phyloP scores from a whole-genome alignment of 2,329 filamentous ascomycete species.

The Aspergillus pseudoglaucus region DNA sequence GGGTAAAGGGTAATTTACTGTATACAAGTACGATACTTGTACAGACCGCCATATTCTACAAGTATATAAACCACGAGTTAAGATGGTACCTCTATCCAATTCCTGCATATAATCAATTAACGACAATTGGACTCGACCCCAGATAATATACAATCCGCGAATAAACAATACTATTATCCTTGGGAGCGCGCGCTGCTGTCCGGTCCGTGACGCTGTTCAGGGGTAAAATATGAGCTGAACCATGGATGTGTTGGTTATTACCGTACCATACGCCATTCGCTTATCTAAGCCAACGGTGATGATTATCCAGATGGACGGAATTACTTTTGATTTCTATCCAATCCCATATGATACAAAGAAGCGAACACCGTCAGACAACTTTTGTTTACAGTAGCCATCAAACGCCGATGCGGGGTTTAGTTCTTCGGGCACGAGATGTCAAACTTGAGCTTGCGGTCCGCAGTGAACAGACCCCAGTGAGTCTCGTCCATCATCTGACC shows the following conservation, averaged over 20 bases:
- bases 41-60: not conserved
- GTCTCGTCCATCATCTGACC: slow-evolving; percentile 58
- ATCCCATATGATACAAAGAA: not conserved
- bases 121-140: not conserved
- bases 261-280: slow-evolving; percentile 6
- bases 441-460: slow-evolving; percentile 54
- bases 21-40: not conserved
- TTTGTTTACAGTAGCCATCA: no score
- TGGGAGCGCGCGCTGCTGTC: slow-evolving; percentile 4
- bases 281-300: slow-evolving; percentile 1
- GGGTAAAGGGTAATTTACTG: slow-evolving; percentile 9
- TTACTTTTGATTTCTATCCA: not conserved
- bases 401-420: no score
- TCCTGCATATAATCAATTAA: not conserved
- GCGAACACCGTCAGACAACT: no score
- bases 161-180: no score
- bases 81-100: not conserved
- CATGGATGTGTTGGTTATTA: slow-evolving; percentile 14
- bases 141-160: no score
- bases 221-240: slow-evolving; percentile 18
- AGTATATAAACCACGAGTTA: no score
- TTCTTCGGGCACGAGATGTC: slow-evolving; percentile 38
- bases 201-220: slow-evolving; percentile 19
- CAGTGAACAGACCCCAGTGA: slow-evolving; percentile 63
- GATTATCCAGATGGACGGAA: not conserved